These are phyloP conservation scores for Chloris gayana DNA, from an alignment of 176 grass and related monocot species.

Conservation along the genomic window DNA sequence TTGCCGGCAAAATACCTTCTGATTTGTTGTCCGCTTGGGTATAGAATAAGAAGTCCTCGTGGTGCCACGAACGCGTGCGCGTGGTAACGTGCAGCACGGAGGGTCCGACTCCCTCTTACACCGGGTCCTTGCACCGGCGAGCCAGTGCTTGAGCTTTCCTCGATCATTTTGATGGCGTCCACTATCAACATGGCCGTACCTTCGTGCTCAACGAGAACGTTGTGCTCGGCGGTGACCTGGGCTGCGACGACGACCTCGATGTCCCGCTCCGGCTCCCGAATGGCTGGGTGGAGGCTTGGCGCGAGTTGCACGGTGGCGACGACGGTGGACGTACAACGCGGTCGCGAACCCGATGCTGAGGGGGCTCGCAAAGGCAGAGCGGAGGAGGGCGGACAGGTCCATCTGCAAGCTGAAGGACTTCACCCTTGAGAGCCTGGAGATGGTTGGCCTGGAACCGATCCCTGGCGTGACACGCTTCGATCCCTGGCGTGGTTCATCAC, in stretches of 20 bases:
- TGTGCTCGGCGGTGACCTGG: slow-evolving; percentile 27
- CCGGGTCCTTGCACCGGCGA: no score
- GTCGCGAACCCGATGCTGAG: neutral
- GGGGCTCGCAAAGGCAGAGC: neutral
- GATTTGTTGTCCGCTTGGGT: no score
- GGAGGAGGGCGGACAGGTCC: slow-evolving; percentile 8
- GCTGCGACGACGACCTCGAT: slow-evolving; percentile 34
- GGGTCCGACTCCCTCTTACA: no score
- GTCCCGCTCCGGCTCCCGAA: slow-evolving; percentile 6
- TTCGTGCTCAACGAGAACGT: no score
- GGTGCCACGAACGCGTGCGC: no score
- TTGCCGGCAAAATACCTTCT: no score
- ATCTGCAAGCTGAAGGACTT: slow-evolving; percentile 9
- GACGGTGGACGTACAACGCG: neutral
- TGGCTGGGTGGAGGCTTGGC: slow-evolving; percentile 4
- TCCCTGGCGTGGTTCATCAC: neutral
- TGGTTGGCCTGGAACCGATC: neutral
- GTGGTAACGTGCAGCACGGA: no score
- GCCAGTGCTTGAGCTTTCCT: no score
- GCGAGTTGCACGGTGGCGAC: neutral
- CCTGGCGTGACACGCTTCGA: neutral
- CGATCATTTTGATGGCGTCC: no score
- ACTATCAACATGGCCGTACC: no score
- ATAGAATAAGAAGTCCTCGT: neutral
- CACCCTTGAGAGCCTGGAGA: neutral